Base-by-base conservation (phyloP, 192 early-diverging fungal genomes). In the Dispira parvispora region DNA sequence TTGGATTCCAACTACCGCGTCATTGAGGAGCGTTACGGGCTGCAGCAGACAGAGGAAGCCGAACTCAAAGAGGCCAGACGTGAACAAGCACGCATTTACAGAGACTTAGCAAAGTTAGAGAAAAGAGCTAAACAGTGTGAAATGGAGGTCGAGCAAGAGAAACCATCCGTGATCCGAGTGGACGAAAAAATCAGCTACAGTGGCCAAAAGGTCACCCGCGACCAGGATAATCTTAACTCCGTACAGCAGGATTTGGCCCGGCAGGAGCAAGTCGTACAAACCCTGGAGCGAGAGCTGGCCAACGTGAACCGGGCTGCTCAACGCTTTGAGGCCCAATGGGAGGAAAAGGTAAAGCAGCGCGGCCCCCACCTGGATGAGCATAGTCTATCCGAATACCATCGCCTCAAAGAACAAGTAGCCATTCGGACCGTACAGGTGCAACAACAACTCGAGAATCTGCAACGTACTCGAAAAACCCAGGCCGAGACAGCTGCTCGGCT, bases 121-220 rank as follows among this genome's bases (percentile, higher is more conserved):
- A 79, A 84, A 54, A 75, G 82, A 16, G 81, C 93, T 42, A 81
- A 82, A 62, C 82, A 84, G 13, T 74, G 80, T 1, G 84, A 83
- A 62, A 84, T 82, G 46, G 85, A 86, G 45, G 73, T 92, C 21
- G 85, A 88, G 52, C 78, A 84, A 3, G 71, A 81, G 58, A 66
- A 69, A 64, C 70, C 76, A 20, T 61, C 21, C 28, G 57, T 72
- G 11, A 68, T 57, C 2, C 64, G 69, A 28, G 65, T 90, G 28
- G 82, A 85, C 47, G 90, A 94, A 64, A 86, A 88, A 69, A 73
- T 89, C 9, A 62, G 71, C 38, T 84, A 94, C 74, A 67, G 80
- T 28, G 66, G 75, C 60, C 80, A 81, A 63, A 93, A 91, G 69
- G 69, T 81, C 0, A 69, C 66, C 46, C 78, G 80, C 60, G 76